phyloP scores from a whole-genome alignment of 2,329 filamentous ascomycete species.

The Colletotrichum gigasporum region DNA sequence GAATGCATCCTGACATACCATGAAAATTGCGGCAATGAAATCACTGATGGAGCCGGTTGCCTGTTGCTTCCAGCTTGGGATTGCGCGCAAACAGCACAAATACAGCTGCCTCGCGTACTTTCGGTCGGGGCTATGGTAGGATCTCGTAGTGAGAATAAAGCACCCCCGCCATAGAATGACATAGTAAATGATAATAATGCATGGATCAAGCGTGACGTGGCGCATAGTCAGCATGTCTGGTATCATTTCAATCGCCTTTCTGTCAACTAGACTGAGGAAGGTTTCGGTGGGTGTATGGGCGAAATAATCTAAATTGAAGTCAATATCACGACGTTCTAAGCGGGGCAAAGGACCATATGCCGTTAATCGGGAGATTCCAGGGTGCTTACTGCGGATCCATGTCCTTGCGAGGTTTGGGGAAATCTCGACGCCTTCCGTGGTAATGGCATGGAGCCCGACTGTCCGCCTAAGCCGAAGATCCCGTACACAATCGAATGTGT shows the following conservation, averaged over 20 bases:
- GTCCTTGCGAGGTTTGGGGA: constrained; percentile 39
- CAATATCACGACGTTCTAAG: no score
- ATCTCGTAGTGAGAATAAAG: constrained; percentile 14
- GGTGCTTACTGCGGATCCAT: constrained; percentile 38
- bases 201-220: constrained; percentile 41
- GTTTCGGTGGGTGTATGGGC: constrained; percentile 39
- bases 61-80: constrained; percentile 41
- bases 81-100: constrained; percentile 40
- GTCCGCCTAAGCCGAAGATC: constrained; percentile 35
- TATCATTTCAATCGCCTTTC: constrained; percentile 39
- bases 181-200: constrained; percentile 43
- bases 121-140: constrained; percentile 14
- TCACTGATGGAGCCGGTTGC: constrained; percentile 42
- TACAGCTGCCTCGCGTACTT: constrained; percentile 38
- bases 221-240: constrained; percentile 40
- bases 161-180: constrained; percentile 42
- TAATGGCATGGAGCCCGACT: constrained; percentile 29
- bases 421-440: constrained; percentile 39
- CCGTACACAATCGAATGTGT: constrained; percentile 41
- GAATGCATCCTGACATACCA: constrained; percentile 30
- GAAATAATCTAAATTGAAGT: constrained; percentile 37
- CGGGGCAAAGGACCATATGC: no score
- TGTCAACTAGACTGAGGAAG: constrained; percentile 40
- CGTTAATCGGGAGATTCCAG: neutral
- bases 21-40: constrained; percentile 41